phyloP scores from a whole-genome alignment of 768 basidiomycete species.

The Pleurotus ostreatus region DNA sequence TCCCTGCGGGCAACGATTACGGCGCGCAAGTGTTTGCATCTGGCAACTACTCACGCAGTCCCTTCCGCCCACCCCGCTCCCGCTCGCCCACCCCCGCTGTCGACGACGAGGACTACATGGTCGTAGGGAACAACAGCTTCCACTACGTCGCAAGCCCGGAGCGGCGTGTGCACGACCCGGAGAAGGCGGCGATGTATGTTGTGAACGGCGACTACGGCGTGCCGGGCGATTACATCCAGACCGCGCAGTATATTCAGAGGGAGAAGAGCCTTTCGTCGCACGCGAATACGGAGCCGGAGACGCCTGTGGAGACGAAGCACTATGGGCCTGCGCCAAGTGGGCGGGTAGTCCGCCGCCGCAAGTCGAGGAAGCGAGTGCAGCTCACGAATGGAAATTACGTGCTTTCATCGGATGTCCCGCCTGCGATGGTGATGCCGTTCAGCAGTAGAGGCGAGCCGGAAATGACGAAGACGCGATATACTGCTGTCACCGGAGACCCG shows the following conservation, averaged over 20 bases:
- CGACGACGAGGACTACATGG: constrained; percentile 68
- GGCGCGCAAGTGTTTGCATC: constrained; percentile 71
- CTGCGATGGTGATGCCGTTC: constrained; percentile 69
- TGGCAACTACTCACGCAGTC: constrained; percentile 47
- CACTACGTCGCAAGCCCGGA: constrained; percentile 47
- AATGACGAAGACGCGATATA: constrained; percentile 72
- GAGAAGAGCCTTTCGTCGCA: constrained; percentile 37
- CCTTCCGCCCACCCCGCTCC: constrained; percentile 53
- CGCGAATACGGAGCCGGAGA: constrained; percentile 40
- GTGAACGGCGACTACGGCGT: constrained; percentile 11
- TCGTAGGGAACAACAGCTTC: constrained; percentile 50
- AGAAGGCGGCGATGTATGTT: constrained; percentile 30
- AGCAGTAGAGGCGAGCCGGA: constrained; percentile 61
- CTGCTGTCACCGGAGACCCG: constrained; percentile 91
- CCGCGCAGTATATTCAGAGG: constrained; percentile 38
- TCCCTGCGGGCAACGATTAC: constrained; percentile 35
- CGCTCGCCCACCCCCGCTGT: constrained; percentile 74
- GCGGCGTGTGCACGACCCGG: constrained; percentile 28
- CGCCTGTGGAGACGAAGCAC: constrained; percentile 65
- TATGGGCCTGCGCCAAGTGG: constrained; percentile 87
- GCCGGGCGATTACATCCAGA: constrained; percentile 23
- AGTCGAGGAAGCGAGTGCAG: constrained; percentile 75
- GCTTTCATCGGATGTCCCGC: constrained; percentile 78
- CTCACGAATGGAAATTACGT: constrained; percentile 88
- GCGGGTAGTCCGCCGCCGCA: constrained; percentile 70